These are phyloP conservation scores for Gossypium mustelinum DNA, from an alignment of 345 rosid species.

Conservation along the genomic window DNA sequence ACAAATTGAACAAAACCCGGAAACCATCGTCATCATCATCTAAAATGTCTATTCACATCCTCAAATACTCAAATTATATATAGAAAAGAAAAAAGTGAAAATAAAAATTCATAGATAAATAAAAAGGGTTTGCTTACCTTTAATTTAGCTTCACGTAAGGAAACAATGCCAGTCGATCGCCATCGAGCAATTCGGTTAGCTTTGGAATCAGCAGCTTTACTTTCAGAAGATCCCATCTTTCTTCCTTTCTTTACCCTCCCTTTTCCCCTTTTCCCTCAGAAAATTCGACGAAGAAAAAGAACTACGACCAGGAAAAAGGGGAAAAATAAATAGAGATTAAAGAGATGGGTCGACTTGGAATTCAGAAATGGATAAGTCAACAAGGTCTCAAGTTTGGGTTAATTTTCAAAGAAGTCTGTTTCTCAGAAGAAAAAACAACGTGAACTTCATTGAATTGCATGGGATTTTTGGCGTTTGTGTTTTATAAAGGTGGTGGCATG, in stretches of 20 bases:
- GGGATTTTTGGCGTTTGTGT: not conserved
- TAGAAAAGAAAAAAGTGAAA: not conserved
- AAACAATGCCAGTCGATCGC: constrained; percentile 96
- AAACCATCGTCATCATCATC: constrained; percentile 1
- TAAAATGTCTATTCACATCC: not conserved
- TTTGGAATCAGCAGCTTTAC: constrained; percentile 67
- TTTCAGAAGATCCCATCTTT: constrained; percentile 74
- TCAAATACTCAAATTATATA: not conserved
- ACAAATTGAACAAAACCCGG: not conserved
- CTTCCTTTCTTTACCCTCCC: not conserved
- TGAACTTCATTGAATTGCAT: not conserved
- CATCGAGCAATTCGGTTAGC: constrained; percentile 67
- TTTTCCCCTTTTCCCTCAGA: not conserved
- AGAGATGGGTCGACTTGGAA: not conserved
- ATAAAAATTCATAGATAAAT: not conserved
- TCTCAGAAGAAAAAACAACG: not conserved
- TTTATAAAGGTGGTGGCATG: not conserved
- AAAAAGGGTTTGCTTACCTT: constrained; percentile 41
- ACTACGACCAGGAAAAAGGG: too few species aligned
- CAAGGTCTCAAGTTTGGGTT: not conserved
- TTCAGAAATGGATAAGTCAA: not conserved
- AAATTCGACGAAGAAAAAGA: not conserved
- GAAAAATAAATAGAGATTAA: not conserved
- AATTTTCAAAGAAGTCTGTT: not conserved
- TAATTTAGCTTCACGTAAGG: constrained; percentile 84